Base-by-base conservation (phyloP, 177 flowering plant species). In the Tripterygium wilfordii region DNA sequence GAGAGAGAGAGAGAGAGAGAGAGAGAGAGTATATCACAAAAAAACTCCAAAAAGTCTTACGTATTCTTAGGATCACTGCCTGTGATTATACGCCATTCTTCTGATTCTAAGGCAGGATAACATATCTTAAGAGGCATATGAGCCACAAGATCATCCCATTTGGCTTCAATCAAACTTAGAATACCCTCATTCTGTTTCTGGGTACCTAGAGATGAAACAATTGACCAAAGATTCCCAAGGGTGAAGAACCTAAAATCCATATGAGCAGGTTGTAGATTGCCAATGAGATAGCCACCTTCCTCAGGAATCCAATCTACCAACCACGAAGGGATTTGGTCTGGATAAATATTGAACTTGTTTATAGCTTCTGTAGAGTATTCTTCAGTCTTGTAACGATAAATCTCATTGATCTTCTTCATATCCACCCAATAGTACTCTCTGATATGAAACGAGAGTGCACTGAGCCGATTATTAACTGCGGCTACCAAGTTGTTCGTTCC, bases 341-440 rank as follows among this genome's bases (percentile, higher is more conserved):
- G 72, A 49, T 70, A 70, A 14, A 70, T 70, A 26, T 70, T 70
- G 63, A 70, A 70, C 61, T 71, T 71, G 57, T 71, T 67, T n/a
- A 57, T 39, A 28, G 76, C 72, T 53, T 71, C 72, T 19, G 61
- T 57, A 26, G 76, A 71, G 40, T 71, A 71, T 37, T 71, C 76
- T 51, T 70, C 71, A 12, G 76, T 71, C 30, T 71, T 71, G 56
- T 71, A 71, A 22, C 76, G 66, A 42, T 71, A 71, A 24, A 67
- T 71, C 53, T 71, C 76, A 42, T 71, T 71, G 45, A 71, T 67
- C 45, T 67, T 71, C 35, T 53, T 49, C 58, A 67, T 56, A 32
- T 71, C 72, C 15, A 51, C 76, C 76, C 76, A 67, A 42, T 70
- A 70, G 31, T 70, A 70, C 49, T 70, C 75, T 54, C 75, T 55